Base-by-base conservation (phyloP, 306 rosid species). In the Myrica gale region DNA sequence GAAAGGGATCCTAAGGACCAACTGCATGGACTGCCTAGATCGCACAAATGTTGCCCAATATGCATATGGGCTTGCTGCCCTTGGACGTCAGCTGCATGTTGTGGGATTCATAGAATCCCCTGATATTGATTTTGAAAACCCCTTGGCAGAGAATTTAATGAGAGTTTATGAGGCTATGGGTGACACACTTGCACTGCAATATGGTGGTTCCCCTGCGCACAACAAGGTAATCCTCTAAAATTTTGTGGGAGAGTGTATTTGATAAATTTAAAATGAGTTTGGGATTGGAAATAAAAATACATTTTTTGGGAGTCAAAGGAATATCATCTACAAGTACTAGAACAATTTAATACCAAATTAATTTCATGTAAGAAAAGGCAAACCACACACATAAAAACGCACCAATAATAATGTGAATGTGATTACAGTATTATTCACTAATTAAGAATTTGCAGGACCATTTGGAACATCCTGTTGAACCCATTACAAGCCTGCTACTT, bases 151-250 rank as follows among this genome's bases (percentile, higher is more conserved):
- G 84, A 93, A 89, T 56, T 71, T 96, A 70, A 96, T 96, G 98
- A 75, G 47, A 73, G 73, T 87, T 43, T 96, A 96, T 72, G 98
- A 92, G 87, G 81, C 85, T 71, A 96, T 96, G 99, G 99, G 99
- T 8, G 98, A 96, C 83, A 88, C 86, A 74, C 86, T 96, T 74
- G 93, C 99, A 65, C 72, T 92, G 5, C 98, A 96, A 51, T 96
- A 96, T 85, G 99, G 98, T 37, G 99, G 99, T 43, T 96, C 99
- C 79, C 94, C 96, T 13, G 99, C 99, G 16, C 99, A 96, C 90
- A 92, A 92, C 73, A 96, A 96, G 97, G 99, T 92, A 80, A 78
- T 48, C 74, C 66, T 85, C 73, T 66, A 67, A 21, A 66, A 23
- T 62, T 32, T 62, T 10, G 43, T 57, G 10, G 19, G 16, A 52